These are phyloP conservation scores for Penicillium sp. DNA, from an alignment of 2,329 filamentous ascomycete species.

Conservation along the genomic window DNA sequence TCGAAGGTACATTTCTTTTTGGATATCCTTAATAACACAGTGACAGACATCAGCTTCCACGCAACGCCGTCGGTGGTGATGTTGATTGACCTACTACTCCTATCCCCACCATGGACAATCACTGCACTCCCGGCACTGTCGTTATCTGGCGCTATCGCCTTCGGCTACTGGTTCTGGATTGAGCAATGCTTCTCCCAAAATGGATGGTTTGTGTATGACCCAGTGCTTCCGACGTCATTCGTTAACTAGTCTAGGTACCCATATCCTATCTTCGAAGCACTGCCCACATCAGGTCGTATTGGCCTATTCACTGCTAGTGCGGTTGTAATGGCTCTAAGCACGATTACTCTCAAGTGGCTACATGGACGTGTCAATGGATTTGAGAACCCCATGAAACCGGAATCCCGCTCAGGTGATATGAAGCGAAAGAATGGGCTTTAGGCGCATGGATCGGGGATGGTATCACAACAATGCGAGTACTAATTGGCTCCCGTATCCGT, in stretches of 20 bases:
- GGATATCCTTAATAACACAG: neutral
- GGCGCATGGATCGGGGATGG: neutral
- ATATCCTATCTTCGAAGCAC: slow-evolving; percentile 75
- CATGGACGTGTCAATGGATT: slow-evolving; percentile 56
- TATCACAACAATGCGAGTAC: neutral
- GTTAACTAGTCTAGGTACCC: slow-evolving; percentile 62
- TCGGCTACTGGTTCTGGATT: slow-evolving; percentile 64
- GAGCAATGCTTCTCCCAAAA: slow-evolving; percentile 59
- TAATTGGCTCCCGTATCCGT: neutral
- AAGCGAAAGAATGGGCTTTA: slow-evolving; percentile 27
- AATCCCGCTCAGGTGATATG: slow-evolving; percentile 31
- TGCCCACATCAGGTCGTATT: slow-evolving; percentile 64
- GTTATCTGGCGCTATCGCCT: slow-evolving; percentile 52
- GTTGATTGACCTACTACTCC: slow-evolving; percentile 54
- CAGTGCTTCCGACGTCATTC: neutral
- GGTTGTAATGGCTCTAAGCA: slow-evolving; percentile 68
- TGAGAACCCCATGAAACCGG: slow-evolving; percentile 20
- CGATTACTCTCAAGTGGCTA: slow-evolving; percentile 64
- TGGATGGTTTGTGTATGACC: slow-evolving; percentile 51
- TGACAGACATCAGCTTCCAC: slow-evolving; percentile 48
- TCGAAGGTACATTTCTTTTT: slow-evolving; percentile 23
- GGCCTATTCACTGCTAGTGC: slow-evolving; percentile 69
- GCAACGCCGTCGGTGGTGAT: slow-evolving; percentile 55
- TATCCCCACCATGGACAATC: slow-evolving; percentile 62
- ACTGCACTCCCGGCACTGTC: slow-evolving; percentile 51